A percentile compares a stretch with the other conserved stretches of the same genome.
These are phyloP conservation scores for Triticum turgidum DNA, from an alignment of 176 grass and related monocot genomes.

Conservation along the genomic window DNA sequence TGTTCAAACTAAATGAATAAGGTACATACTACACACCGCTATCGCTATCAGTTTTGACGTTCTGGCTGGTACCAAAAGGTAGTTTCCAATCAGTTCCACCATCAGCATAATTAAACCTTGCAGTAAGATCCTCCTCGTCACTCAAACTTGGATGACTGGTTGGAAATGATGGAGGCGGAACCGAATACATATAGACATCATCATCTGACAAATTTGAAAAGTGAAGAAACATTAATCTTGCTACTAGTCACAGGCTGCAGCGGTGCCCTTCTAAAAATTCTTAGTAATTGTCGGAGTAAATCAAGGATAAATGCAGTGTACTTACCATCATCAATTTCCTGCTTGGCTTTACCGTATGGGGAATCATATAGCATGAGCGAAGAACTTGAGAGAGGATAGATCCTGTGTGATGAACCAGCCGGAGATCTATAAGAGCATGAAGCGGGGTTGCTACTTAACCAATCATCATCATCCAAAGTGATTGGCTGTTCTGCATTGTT, in stretches of 20 bases:
- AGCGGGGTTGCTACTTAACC: not conserved
- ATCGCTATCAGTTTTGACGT: conserved; percentile 6
- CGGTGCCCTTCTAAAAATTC: not conserved
- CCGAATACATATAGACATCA: not conserved
- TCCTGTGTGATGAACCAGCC: not conserved
- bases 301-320: conserved; percentile 2
- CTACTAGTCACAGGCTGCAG: not conserved
- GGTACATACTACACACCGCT: not conserved
- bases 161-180: conserved; percentile 23
- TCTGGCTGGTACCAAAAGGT: not conserved
- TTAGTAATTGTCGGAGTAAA: not conserved
- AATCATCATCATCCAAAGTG: not conserved
- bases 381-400: conserved; percentile 18
- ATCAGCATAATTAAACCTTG: conserved; percentile 13
- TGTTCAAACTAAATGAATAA: not conserved
- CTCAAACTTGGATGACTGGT: conserved; percentile 15
- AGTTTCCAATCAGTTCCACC: conserved; percentile 20
- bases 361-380: conserved; percentile 25
- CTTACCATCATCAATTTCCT: conserved; percentile 15
- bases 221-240: not conserved
- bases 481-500: not conserved
- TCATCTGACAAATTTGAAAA: conserved; percentile 12
- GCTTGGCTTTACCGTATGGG: not conserved
- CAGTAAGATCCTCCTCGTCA: conserved; percentile 13
- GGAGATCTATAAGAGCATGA: conserved; percentile 26